These are phyloP conservation scores for Pseudogymnoascus sp. DNA, from an alignment of 2,329 filamentous ascomycete genomes.

Conservation along the genomic window DNA sequence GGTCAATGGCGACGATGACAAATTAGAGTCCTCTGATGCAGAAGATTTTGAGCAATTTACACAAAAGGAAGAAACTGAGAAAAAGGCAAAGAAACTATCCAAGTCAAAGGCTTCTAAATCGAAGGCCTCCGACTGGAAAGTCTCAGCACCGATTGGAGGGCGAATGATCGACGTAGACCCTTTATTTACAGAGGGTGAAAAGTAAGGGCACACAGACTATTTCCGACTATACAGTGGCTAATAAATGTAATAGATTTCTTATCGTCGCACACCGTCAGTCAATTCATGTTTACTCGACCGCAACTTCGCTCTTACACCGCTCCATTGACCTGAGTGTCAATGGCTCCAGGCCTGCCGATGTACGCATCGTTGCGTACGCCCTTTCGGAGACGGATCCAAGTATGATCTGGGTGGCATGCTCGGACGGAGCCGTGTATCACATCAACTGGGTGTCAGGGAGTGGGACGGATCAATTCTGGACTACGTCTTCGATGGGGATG, in stretches of 20 bases:
- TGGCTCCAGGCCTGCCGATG: slow-evolving; percentile 14
- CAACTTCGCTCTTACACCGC: slow-evolving; percentile 72
- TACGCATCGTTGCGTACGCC: slow-evolving; percentile 32
- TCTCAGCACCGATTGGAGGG: slow-evolving; percentile 59
- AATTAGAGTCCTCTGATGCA: slow-evolving; percentile 16
- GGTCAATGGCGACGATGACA: slow-evolving; percentile 17
- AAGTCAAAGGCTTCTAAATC: slow-evolving; percentile 27
- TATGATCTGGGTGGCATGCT: slow-evolving; percentile 53
- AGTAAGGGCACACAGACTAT: slow-evolving; percentile 33
- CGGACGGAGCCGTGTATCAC: slow-evolving; percentile 48
- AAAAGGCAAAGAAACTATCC: slow-evolving; percentile 19
- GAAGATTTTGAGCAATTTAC: slow-evolving; percentile 20
- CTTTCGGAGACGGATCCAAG: slow-evolving; percentile 38
- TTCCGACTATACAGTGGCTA: neutral
- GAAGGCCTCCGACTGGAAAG: slow-evolving; percentile 40
- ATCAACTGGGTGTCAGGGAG: slow-evolving; percentile 50
- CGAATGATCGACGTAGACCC: slow-evolving; percentile 59
- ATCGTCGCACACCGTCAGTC: slow-evolving; percentile 68
- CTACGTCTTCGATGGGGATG: slow-evolving; percentile 27
- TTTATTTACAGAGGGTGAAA: slow-evolving; percentile 53
- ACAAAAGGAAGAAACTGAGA: slow-evolving; percentile 9
- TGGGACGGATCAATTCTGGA: slow-evolving; percentile 37
- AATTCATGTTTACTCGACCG: slow-evolving; percentile 72
- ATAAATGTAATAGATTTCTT: slow-evolving; percentile 45
- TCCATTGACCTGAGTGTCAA: slow-evolving; percentile 49